A percentile compares a stretch with the other conserved stretches of the same genome.
These are phyloP conservation scores for Alternaria viburni DNA, from an alignment of 2,329 filamentous ascomycete genomes.

Conservation along the genomic window DNA sequence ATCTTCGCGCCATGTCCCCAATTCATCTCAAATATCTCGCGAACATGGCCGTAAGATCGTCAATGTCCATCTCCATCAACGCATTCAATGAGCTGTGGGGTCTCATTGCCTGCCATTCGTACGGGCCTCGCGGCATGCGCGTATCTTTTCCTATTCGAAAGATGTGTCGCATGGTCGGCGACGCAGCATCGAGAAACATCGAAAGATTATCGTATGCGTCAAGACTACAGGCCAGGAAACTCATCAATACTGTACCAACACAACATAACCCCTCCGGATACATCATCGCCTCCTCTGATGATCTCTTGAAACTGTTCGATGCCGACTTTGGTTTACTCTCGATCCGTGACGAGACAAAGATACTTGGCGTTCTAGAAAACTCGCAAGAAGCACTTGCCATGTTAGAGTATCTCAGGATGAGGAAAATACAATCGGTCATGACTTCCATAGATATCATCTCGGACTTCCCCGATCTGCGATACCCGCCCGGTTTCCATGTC, in stretches of 20 bases:
- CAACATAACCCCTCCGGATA: constrained; percentile 85
- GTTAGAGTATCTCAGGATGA: constrained; percentile 82
- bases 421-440: constrained; percentile 74
- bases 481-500: constrained; percentile 77
- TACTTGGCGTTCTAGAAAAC: constrained; percentile 75
- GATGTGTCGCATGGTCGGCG: constrained; percentile 87
- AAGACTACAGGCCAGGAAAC: constrained; percentile 80
- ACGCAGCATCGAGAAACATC: constrained; percentile 85
- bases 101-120: constrained; percentile 83
- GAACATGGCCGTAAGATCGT: constrained; percentile 91
- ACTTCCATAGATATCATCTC: constrained; percentile 76
- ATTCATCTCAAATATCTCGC: constrained; percentile 86
- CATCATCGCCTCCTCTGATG: constrained; percentile 87
- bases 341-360: constrained; percentile 87
- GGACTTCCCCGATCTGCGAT: constrained; percentile 83
- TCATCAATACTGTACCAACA: constrained; percentile 84
- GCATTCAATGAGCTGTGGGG: constrained; percentile 88
- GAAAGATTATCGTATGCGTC: constrained; percentile 87
- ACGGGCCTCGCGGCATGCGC: constrained; percentile 80
- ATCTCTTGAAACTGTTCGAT: constrained; percentile 81
- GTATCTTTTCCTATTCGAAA: constrained; percentile 90
- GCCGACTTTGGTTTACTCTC: constrained; percentile 86
- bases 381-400: constrained; percentile 84
- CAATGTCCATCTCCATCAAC: constrained; percentile 93
- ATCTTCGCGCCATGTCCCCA: constrained; percentile 87